These are phyloP conservation scores for Isatis tinctoria DNA, from an alignment of 345 rosid genomes.

Conservation along the genomic window DNA sequence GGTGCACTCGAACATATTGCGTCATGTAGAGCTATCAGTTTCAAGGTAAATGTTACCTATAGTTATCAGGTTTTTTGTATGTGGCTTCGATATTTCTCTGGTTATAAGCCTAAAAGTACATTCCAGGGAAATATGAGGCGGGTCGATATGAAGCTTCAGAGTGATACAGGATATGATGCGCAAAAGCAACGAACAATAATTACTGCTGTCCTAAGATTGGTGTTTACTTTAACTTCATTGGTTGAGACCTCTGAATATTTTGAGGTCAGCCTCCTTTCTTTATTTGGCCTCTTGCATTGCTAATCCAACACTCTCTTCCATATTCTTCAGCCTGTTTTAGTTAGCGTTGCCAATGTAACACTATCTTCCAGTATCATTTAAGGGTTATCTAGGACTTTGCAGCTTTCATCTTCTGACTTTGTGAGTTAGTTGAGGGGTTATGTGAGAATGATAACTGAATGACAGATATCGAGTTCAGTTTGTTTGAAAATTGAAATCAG, in stretches of 20 bases:
- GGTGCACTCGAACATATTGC: constrained; percentile 81
- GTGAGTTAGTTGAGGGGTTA: not conserved
- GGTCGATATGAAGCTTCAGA: constrained; percentile 55
- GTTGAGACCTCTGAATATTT: constrained; percentile 73
- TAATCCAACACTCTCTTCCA: not conserved
- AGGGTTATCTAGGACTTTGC: not conserved
- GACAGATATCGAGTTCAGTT: not conserved
- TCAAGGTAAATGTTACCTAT: constrained; percentile 49
- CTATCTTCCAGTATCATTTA: not conserved
- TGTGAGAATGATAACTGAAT: constrained; percentile 3
- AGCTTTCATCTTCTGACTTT: not conserved
- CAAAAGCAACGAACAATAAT: constrained; percentile 66
- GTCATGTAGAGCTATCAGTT: constrained; percentile 61
- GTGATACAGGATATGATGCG: constrained; percentile 47
- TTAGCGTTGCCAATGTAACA: not conserved
- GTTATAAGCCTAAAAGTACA: constrained; percentile 26
- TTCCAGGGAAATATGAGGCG: constrained; percentile 68
- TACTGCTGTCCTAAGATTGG: constrained; percentile 69
- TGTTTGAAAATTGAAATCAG: not conserved
- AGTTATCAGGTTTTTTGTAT: constrained; percentile 5
- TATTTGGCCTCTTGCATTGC: not conserved
- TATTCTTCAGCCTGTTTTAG: not conserved
- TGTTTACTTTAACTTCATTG: constrained; percentile 78
- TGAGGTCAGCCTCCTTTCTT: constrained; percentile 52
- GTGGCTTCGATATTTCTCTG: constrained; percentile 2